Percentiles rank a stretch among this genome's conserved stretches.
These are phyloP conservation scores for Neurospora sp. DNA, from an alignment of 2,329 filamentous ascomycete species.

Conservation along the genomic window DNA sequence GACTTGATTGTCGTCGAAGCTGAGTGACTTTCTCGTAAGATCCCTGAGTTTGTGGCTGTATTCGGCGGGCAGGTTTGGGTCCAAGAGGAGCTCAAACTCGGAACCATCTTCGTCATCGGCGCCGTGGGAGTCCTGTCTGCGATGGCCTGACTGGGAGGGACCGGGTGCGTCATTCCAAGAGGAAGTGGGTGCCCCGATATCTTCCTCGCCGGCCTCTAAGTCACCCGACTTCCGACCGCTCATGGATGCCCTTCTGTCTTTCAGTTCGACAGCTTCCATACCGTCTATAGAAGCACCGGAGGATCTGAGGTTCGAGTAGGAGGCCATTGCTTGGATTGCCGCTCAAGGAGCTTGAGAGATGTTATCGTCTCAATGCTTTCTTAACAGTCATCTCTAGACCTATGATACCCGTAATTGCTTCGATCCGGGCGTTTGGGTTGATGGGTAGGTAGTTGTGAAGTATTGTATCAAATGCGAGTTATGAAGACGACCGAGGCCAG, in stretches of 20 bases:
- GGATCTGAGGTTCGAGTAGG: neutral
- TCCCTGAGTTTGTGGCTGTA: constrained; percentile 23
- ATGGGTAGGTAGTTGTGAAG: neutral
- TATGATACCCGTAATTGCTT: neutral
- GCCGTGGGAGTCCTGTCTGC: constrained; percentile 17
- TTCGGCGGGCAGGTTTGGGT: constrained; percentile 39
- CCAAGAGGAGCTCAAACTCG: constrained; percentile 47
- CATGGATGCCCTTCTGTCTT: neutral
- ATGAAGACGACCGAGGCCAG: neutral
- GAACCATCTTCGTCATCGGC: constrained; percentile 36
- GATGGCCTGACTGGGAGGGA: neutral
- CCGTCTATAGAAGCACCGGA: neutral
- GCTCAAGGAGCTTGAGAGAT: neutral
- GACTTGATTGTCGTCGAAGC: constrained; percentile 9
- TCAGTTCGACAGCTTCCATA: neutral
- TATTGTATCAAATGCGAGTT: neutral
- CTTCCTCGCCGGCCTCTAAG: neutral
- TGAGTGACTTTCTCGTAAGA: constrained; percentile 18
- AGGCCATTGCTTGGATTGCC: neutral
- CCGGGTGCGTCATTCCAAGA: neutral
- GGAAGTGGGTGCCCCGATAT: neutral
- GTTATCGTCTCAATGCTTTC: neutral
- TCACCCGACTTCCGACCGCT: neutral
- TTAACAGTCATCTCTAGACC: neutral
- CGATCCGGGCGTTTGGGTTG: neutral